Conservation (phyloP, 2,329 filamentous ascomycete genomes). For the Cercospora zeae-maydis region DNA sequence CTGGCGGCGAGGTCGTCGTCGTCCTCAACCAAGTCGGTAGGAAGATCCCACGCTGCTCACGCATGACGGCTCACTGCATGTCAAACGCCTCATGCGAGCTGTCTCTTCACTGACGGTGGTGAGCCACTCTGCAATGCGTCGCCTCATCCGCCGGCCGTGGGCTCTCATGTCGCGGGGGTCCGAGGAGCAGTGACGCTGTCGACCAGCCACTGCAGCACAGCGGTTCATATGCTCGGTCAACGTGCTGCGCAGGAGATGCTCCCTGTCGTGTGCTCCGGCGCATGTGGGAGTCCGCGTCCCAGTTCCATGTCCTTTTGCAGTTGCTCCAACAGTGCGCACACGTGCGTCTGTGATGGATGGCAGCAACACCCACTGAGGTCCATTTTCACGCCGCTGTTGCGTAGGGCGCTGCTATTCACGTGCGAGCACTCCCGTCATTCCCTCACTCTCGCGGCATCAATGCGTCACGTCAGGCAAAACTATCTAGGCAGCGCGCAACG, state of each 20-base stretch:
- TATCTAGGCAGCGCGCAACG: constrained; percentile 1
- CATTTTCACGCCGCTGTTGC: background rate
- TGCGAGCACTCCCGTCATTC: background rate
- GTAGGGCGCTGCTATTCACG: background rate
- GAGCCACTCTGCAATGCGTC: background rate
- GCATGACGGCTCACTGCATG: constrained; percentile 4
- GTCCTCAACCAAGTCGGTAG: background rate
- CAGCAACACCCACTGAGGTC: background rate
- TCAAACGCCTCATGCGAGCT: background rate
- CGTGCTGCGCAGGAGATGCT: too few relatives aligned
- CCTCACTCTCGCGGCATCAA: background rate
- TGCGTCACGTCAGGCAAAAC: constrained; percentile 3
- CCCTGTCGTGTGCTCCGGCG: background rate
- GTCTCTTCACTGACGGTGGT: background rate
- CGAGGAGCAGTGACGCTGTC: background rate
- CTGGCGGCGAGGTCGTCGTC: background rate
- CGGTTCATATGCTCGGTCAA: background rate
- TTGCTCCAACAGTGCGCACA: background rate
- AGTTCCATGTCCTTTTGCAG: background rate
- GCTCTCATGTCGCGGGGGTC: background rate
- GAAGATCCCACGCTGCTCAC: background rate
- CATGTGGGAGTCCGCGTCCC: background rate
- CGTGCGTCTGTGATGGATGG: background rate
- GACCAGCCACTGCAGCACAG: background rate
- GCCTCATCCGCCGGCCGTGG: background rate